Percentiles rank a stretch among this genome's conserved stretches.
phyloP scores from a whole-genome alignment of 2,329 filamentous ascomycete genomes.

The Claviceps sp. region DNA sequence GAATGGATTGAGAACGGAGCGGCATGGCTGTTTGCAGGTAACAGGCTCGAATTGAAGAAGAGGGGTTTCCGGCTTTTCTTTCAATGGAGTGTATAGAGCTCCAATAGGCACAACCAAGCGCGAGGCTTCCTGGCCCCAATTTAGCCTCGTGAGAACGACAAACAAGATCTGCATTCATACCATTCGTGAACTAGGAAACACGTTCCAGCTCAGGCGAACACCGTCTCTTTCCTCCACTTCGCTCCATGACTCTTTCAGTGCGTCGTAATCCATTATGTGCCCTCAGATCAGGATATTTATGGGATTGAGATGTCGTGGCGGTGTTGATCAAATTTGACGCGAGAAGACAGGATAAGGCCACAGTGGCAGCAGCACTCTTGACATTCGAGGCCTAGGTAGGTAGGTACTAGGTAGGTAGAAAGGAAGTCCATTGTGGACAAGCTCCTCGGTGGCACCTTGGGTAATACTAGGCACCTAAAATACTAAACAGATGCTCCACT shows the following conservation, averaged over 20 bases:
- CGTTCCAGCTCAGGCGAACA: slow-evolving; percentile 94
- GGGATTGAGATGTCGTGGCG: too few relatives aligned
- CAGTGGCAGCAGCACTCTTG: too few relatives aligned
- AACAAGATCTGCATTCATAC: slow-evolving; percentile 32
- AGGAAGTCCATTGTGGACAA: too few relatives aligned
- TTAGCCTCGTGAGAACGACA: neutral
- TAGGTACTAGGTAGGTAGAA: too few relatives aligned
- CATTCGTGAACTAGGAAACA: slow-evolving; percentile 96
- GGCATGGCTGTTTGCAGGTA: slow-evolving; percentile 89
- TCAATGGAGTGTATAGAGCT: slow-evolving; percentile 86
- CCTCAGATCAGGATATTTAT: neutral
- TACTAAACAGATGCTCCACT: too few relatives aligned
- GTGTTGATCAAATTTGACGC: too few relatives aligned
- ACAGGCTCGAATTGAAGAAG: slow-evolving; percentile 92
- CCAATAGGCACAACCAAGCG: slow-evolving; percentile 91
- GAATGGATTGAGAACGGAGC: slow-evolving; percentile 91
- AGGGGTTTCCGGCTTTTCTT: slow-evolving; percentile 83
- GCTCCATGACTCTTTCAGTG: slow-evolving; percentile 88
- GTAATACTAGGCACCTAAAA: too few relatives aligned
- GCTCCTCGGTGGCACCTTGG: too few relatives aligned
- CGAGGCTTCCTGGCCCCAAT: slow-evolving; percentile 61
- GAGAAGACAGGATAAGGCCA: too few relatives aligned
- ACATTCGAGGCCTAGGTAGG: too few relatives aligned
- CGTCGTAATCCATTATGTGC: slow-evolving; percentile 71
- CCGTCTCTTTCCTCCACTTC: slow-evolving; percentile 96